A percentile compares a stretch with the other conserved stretches of the same genome.
These are phyloP conservation scores for Curvularia sp. DNA, from an alignment of 2,329 filamentous ascomycete species.

Conservation along the genomic window DNA sequence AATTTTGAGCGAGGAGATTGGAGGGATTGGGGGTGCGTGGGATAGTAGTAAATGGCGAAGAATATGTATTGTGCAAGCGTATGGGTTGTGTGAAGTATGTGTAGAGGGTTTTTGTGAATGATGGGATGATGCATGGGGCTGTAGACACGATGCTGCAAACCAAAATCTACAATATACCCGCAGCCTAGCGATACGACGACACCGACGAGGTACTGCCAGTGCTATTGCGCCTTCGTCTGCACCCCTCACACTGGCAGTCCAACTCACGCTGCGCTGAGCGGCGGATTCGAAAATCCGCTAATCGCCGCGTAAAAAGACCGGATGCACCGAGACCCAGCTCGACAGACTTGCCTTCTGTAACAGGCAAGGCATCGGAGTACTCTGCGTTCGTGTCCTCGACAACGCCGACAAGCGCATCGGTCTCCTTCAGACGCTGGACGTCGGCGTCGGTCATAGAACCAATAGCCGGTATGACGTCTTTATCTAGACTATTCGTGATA, in stretches of 20 bases:
- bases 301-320: too few species aligned
- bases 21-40: not conserved
- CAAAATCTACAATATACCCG: too few species aligned
- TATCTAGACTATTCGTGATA: slow-evolving; percentile 12
- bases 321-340: not conserved
- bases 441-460: not conserved
- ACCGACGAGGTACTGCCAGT: too few species aligned
- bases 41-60: not conserved
- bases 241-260: too few species aligned
- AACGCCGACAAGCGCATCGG: not conserved
- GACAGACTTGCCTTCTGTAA: not conserved
- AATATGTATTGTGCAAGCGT: not conserved
- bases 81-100: not conserved
- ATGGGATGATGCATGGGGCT: not conserved
- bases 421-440: too few species aligned
- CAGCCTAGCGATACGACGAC: too few species aligned
- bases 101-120: not conserved
- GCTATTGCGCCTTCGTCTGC: too few species aligned
- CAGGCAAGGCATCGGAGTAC: not conserved
- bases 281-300: too few species aligned
- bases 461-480: not conserved
- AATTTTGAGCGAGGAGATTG: not conserved
- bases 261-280: too few species aligned
- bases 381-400: not conserved
- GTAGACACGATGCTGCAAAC: too few species aligned